Conservation (phyloP, 768 basidiomycete genomes). For the Tylopilus sp. region DNA sequence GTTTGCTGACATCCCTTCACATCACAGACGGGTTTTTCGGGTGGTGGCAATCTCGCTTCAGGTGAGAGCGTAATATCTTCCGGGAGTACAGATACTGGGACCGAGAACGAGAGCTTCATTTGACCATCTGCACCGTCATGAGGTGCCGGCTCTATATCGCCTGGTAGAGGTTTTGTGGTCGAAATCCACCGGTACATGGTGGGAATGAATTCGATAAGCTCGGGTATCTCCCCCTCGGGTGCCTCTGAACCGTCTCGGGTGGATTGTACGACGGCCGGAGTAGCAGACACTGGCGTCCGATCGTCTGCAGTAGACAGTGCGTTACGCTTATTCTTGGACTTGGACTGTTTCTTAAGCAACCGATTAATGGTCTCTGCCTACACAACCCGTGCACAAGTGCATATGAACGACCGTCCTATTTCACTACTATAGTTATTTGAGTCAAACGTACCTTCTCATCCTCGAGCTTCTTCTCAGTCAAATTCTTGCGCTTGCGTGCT, state of each 20-base stretch:
- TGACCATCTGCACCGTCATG: conserved; percentile 1
- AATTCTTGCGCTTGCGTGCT: conserved; percentile 74
- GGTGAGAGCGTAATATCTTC: conserved; percentile 7
- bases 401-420: not conserved
- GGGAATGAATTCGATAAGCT: conserved; percentile 40
- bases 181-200: conserved; percentile 76
- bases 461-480: conserved; percentile 30
- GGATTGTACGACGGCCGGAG: conserved; percentile 27
- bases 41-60: conserved; percentile 7
- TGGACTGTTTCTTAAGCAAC: conserved; percentile 80
- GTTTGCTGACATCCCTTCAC: conserved; percentile 52
- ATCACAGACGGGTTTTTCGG: conserved; percentile 40
- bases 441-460: conserved; percentile 47
- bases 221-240: conserved; percentile 40
- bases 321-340: conserved; percentile 59
- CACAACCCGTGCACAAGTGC: not conserved
- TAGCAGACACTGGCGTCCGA: conserved; percentile 33
- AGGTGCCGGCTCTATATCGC: conserved; percentile 3
- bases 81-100: conserved; percentile 39
- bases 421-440: not conserved
- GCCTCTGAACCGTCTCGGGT: conserved; percentile 30
- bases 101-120: conserved; percentile 53
- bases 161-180: conserved; percentile 36
- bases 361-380: conserved; percentile 89
- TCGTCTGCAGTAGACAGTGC: conserved; percentile 47